phyloP scores from a whole-genome alignment of 2,329 filamentous ascomycete species.

The Dryadomyces sulphureus region DNA sequence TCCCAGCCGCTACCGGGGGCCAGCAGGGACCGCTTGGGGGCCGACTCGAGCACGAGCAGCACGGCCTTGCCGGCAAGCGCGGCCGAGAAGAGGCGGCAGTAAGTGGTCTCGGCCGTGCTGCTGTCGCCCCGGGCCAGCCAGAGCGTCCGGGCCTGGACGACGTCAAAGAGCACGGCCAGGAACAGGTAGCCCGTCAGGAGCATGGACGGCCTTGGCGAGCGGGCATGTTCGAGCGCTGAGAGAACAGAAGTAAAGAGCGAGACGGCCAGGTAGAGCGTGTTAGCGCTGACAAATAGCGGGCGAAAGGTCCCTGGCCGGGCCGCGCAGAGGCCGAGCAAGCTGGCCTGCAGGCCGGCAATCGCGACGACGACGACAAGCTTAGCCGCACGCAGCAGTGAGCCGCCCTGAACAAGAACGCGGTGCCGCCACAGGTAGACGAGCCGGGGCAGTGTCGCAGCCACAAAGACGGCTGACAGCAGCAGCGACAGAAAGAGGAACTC shows the following conservation, averaged over 20 bases:
- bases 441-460: conserved; percentile 19
- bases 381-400: conserved; percentile 1
- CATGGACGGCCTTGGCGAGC: conserved; percentile 18
- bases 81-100: conserved; percentile 20
- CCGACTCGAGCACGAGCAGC: conserved; percentile 22
- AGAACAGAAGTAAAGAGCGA: conserved; percentile 17
- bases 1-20: conserved; percentile 1
- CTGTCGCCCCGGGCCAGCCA: conserved; percentile 15
- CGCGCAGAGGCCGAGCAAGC: not conserved
- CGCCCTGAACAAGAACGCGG: conserved; percentile 10
- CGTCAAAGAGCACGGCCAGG: conserved; percentile 19
- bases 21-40: conserved; percentile 20
- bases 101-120: conserved; percentile 5
- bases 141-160: conserved; percentile 19
- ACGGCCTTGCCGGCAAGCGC: conserved; percentile 21
- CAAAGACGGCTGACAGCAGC: conserved; percentile 16
- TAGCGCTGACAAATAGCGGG: not conserved
- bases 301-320: not conserved
- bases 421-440: not conserved
- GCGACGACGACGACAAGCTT: not conserved
- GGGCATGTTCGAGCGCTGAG: conserved; percentile 19
- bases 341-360: not conserved
- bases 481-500: conserved; percentile 21
- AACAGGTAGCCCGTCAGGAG: conserved; percentile 20
- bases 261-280: conserved; percentile 12